A percentile compares a stretch with the other conserved stretches of the same genome.
phyloP scores from a whole-genome alignment of 768 basidiomycete genomes.

The Tremella mesenterica region DNA sequence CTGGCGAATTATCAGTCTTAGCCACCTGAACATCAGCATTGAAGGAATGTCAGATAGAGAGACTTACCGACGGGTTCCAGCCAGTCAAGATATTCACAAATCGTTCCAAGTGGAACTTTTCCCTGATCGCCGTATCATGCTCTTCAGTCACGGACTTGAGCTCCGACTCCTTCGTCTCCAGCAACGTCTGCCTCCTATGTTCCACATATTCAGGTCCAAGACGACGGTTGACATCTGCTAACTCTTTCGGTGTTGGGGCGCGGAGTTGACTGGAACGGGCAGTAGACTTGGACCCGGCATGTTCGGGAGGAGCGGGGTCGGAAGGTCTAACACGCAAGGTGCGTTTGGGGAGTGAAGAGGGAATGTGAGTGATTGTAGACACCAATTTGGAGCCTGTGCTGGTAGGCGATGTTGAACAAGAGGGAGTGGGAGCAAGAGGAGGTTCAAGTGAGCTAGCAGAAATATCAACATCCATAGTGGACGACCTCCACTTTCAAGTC shows the following conservation, averaged over 20 bases:
- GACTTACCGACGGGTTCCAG: conserved; percentile 64
- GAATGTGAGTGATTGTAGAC: background rate
- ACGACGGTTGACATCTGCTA: conserved; percentile 11
- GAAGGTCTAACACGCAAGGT: conserved; percentile 28
- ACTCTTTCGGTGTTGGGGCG: conserved; percentile 14
- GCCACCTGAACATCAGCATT: conserved; percentile 50
- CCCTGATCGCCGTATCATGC: conserved; percentile 53
- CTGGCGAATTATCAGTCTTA: conserved; percentile 61
- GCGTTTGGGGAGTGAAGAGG: background rate
- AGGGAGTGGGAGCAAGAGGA: background rate
- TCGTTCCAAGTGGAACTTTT: conserved; percentile 78
- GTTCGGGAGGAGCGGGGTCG: conserved; percentile 2
- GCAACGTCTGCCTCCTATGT: conserved; percentile 43
- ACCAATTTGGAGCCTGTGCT: background rate
- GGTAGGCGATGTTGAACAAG: background rate
- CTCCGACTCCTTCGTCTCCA: conserved; percentile 56
- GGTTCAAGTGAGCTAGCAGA: background rate
- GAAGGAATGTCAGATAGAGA: conserved; percentile 1
- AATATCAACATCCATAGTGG: conserved; percentile 27
- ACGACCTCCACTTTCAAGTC: conserved; percentile 41
- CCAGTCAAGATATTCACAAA: conserved; percentile 61
- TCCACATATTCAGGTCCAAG: conserved; percentile 19
- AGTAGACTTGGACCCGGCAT: background rate
- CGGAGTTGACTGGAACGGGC: conserved; percentile 3
- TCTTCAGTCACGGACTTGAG: conserved; percentile 50